Percentiles rank a stretch among this genome's conserved stretches.
Evolutionary conservation across 1,284 basidiomycete genomes (phyloP).

Genomic region (Phylloboletellus chloephorus): DNA sequence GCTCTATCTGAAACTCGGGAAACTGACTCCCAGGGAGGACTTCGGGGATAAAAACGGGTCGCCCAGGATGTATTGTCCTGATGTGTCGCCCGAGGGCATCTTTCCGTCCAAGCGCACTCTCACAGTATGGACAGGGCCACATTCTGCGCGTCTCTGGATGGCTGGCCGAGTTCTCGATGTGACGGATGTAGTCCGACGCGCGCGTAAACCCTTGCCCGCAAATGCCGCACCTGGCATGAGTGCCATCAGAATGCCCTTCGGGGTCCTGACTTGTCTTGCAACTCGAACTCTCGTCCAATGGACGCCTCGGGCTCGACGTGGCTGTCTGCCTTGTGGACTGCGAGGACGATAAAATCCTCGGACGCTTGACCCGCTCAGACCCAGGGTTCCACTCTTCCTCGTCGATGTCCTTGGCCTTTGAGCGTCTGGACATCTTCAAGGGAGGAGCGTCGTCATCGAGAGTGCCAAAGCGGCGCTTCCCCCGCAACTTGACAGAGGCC

Average conservation of each 20-base stretch:
- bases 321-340: background rate
- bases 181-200: conserved; percentile 19
- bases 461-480: conserved; percentile 15
- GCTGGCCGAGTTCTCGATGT: conserved; percentile 22
- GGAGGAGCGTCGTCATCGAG: conserved; percentile 2
- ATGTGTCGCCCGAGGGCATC: conserved; percentile 23
- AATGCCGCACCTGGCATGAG: conserved; percentile 8
- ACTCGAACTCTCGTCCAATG: background rate
- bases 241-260: conserved; percentile 2
- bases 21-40: conserved; percentile 2
- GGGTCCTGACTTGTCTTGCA: background rate
- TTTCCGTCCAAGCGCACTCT: conserved; percentile 18
- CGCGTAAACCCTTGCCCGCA: conserved; percentile 23
- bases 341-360: background rate
- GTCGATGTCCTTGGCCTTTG: conserved; percentile 17
- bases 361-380: conserved; percentile 11
- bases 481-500: background rate
- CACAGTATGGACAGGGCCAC: conserved; percentile 23
- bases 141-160: conserved; percentile 27
- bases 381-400: conserved; percentile 27
- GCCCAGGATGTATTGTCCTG: conserved; percentile 17
- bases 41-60: conserved; percentile 1
- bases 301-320: background rate
- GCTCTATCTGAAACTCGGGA: background rate
- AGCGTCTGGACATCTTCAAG: conserved; percentile 8